These are phyloP conservation scores for Teunomyces gatunensis DNA, from an alignment of 805 yeast genomes.

Conservation along the genomic window DNA sequence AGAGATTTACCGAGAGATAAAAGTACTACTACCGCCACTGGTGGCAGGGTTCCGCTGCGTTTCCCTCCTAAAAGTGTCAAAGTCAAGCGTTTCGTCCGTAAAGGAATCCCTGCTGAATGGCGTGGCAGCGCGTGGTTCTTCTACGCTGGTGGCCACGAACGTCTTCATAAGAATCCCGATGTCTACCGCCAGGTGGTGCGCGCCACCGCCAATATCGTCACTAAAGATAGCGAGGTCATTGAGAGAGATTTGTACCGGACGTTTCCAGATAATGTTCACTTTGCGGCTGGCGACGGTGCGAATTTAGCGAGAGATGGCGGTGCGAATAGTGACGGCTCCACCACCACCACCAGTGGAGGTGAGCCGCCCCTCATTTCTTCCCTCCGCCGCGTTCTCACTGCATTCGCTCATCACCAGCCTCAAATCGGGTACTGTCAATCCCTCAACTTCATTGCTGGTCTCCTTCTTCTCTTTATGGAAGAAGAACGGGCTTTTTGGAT, in stretches of 20 bases:
- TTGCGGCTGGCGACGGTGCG: slow-evolving; percentile 41
- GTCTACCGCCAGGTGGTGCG: slow-evolving; percentile 67
- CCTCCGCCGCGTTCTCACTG: slow-evolving; percentile 74
- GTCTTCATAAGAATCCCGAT: slow-evolving; percentile 65
- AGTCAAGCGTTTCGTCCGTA: slow-evolving; percentile 75
- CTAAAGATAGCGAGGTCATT: slow-evolving; percentile 83
- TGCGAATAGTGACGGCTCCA: background rate
- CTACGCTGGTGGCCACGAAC: slow-evolving; percentile 83
- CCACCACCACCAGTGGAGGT: slow-evolving; percentile 10
- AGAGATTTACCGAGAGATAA: too few species aligned
- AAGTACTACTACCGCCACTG: too few species aligned
- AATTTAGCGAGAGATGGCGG: too few species aligned
- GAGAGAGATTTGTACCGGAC: slow-evolving; percentile 93
- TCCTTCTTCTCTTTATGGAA: slow-evolving; percentile 76
- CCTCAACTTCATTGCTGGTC: slow-evolving; percentile 86
- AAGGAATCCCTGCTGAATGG: slow-evolving; percentile 97
- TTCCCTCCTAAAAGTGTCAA: slow-evolving; percentile 73
- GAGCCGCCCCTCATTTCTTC: slow-evolving; percentile 70
- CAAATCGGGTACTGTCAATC: slow-evolving; percentile 95
- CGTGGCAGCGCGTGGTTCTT: slow-evolving; percentile 96
- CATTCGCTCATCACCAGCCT: slow-evolving; percentile 84
- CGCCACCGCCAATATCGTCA: slow-evolving; percentile 52
- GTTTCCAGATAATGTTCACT: slow-evolving; percentile 88
- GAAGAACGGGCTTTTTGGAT: slow-evolving; percentile 95
- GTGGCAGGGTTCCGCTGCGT: too few species aligned